Conservation (phyloP, 176 grass and related monocot genomes). For the Phyllostachys edulis region DNA sequence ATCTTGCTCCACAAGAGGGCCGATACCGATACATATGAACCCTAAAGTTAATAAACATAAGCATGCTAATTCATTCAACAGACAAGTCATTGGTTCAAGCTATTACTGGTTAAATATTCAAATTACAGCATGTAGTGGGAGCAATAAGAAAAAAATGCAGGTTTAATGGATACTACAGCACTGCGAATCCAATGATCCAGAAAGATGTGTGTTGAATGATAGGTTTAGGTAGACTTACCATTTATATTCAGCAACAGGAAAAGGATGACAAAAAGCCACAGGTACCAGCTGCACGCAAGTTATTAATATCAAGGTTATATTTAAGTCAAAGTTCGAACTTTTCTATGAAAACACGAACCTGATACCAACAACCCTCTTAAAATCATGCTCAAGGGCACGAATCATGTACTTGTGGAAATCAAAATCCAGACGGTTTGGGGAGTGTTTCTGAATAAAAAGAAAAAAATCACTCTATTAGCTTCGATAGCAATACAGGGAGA, state of each 20-base stretch:
- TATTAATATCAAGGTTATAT: conserved; percentile 13
- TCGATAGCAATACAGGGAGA: conserved; percentile 6
- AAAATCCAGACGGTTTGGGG: conserved; percentile 14
- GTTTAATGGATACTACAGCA: not conserved
- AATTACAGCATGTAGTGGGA: not conserved
- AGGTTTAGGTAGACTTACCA: conserved; percentile 44
- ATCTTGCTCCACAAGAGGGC: not conserved
- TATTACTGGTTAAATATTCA: conserved; percentile 11
- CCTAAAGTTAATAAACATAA: not conserved
- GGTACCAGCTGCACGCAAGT: conserved; percentile 72
- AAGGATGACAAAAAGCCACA: conserved; percentile 83
- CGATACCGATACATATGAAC: not conserved
- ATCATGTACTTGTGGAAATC: conserved; percentile 83
- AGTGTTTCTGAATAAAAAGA: conserved; percentile 52
- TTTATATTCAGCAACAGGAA: conserved; percentile 88
- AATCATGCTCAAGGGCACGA: conserved; percentile 72
- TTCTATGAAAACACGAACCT: conserved; percentile 51
- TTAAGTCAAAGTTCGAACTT: conserved; percentile 28
- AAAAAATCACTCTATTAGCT: conserved; percentile 10
- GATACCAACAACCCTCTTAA: conserved; percentile 87
- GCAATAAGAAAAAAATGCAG: not conserved
- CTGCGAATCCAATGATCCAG: not conserved
- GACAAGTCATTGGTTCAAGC: not conserved
- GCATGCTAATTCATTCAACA: conserved; percentile 4
- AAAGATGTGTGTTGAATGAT: not conserved